Base-by-base conservation (phyloP, 345 rosid species). In the rapeseed (Brassica napus) region DNA sequence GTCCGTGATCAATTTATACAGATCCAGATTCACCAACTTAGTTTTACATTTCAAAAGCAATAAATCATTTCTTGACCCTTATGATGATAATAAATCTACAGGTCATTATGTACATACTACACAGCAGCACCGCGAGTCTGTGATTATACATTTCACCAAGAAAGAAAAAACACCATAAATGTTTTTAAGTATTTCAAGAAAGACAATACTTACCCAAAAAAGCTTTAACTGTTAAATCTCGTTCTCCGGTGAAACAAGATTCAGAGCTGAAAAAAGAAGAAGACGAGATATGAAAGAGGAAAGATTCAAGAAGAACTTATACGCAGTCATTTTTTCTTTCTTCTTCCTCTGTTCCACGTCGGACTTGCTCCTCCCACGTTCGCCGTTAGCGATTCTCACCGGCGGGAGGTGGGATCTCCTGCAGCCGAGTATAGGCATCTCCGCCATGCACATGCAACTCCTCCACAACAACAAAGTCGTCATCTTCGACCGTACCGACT, bases 401-500 rank as follows among this genome's bases (percentile, higher is more conserved):
- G 84, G 84, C 10, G 84, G 82, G 42, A 77, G 79, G n/a, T 92
- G 98, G 95, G 77, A 73, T 16, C 87, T 87, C 4, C 78, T 94
- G 66, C 92, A 84, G 6, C 79, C 73, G n/a, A 91, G 86, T 77
- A 66, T 89, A 61, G 97, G 98, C 76, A 81, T 94, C 39, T 88
- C 97, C 0, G 94, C 94, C 44, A 94, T 94, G 98, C 98, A 92
- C 79, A 94, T 94, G 97, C 98, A 92, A 1, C 92, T 94, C 8
- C 73, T 94, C 68, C 86, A 77, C 69, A 77, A 88, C 78, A 86
- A 92, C 90, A 87, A 84, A 75, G 97, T 94, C 42, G 71, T 94
- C 77, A 80, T 89, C 62, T 94, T 86, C 21, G 98, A 94, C 80
- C 87, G 98, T 7, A 94, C 97, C 0, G 97, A 92, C 80, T 89